Base-by-base conservation (phyloP, 495 filamentous ascomycete genomes). In the Talaromyces wortmannii region DNA sequence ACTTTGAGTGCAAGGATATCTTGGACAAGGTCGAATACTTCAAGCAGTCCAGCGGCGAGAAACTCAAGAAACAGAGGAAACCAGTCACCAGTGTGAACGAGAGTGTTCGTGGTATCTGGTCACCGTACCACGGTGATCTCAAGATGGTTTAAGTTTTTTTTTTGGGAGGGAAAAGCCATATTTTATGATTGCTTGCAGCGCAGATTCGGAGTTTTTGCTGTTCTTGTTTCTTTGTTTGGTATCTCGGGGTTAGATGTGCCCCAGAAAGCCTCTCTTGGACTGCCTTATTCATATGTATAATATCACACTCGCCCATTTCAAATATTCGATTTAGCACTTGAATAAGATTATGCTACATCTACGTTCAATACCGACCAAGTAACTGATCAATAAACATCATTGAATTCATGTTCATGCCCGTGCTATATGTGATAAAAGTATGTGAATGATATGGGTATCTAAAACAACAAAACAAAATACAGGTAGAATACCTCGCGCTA, bases 51-150 rank as follows among this genome's bases (percentile, higher is more conserved):
- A 95, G 82, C 60, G 94, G 94, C 11, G 84, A 95, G 77, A 95
- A 95, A 81, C 58, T 88, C 59, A 89, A 82, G 77, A 81, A 74
- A 65, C 78, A 85, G 56, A 89, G 78, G 67, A 95, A 92, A 78
- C 85, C 89, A 6, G 86, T 98, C 18, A 81, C 75, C 53, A 92
- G 89, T 81, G 74, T 88, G 67, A 97, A 94, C 68, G 85, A 92
- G 70, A 91, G 90, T 73, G 91, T 97, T 12, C 85, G 94, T 76
- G 94, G 94, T 55, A 83, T 97, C 58, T 98, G 92, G 91, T 87
- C 83, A 75, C 91, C 91, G 44, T 96, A 88, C 67, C 94, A 97
- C 70, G 91, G 92, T 45, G 74, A 71, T 53, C 40, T 73, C 54
- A 75, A 75, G 55, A 62, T 66, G 42, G 70, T 77, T 52, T 78